Base-by-base conservation (phyloP, 768 basidiomycete species). In the Solioccasus polychromus region DNA sequence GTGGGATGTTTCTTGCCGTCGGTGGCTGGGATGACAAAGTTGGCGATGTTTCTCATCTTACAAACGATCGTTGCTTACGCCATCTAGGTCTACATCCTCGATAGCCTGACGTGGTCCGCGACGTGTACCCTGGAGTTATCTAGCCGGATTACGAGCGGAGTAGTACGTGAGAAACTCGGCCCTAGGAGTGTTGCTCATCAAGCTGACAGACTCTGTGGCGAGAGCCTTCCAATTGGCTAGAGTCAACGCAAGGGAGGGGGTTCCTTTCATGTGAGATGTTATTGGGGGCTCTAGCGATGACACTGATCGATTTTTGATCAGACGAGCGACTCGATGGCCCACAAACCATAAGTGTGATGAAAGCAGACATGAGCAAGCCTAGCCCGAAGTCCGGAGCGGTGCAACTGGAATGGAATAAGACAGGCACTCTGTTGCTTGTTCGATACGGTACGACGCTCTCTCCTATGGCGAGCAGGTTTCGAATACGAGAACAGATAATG, bases 21-120 rank as follows among this genome's bases (percentile, higher is more conserved):
- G 83, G 81, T 11, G 93, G 93, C 10, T 93, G 86, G 81, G 92
- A 94, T 66, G 91, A 93, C 56, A 90, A 86, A 68, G 91, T 87
- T 44, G 32, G 69, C 18, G 28, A 41, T 24, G 25, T 14, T 4
- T 31, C 4, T 41, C 11, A 4, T 35, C 36, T 44, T 20, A 42
- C 37, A 25, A 25, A 44, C 29, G 15, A 7, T 15, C 23, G n/a
- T 14, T 35, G 30, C 43, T 44, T 25, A 55, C 25, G 15, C 31
- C 32, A 35, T 46, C 14, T 29, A 92, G 91, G 72, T 92, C 23
- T 72, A 90, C 50, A 75, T 92, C 47, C 70, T 93, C 25, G 86
- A 88, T 57, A 79, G 75, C 52, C 62, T 88, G 31, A 86, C 80
- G 36, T 93, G 91, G 91, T 79, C 79, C 12, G 70, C 77, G 8